phyloP scores from a whole-genome alignment of 2,329 filamentous ascomycete species.

The Fusarium sp. region DNA sequence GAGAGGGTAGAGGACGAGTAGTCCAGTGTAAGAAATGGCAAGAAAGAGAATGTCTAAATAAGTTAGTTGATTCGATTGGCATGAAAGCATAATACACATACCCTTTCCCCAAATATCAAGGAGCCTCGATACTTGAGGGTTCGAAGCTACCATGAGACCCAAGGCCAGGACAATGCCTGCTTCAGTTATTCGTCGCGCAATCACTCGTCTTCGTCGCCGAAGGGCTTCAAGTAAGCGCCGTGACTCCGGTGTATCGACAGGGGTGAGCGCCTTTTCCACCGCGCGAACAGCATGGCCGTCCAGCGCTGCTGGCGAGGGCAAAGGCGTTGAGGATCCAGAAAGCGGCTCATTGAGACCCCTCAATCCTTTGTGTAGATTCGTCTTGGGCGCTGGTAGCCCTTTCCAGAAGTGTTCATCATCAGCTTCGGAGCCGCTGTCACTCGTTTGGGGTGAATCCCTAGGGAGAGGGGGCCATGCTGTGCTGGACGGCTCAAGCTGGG shows the following conservation, averaged over 20 bases:
- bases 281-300: constrained; percentile 55
- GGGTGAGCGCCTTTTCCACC: constrained; percentile 30
- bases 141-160: constrained; percentile 60
- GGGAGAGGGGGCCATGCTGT: constrained; percentile 49
- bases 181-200: constrained; percentile 66
- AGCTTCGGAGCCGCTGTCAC: constrained; percentile 93
- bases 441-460: constrained; percentile 71
- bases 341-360: constrained; percentile 68
- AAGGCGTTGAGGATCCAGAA: constrained; percentile 67
- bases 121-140: constrained; percentile 59
- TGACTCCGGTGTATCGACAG: constrained; percentile 30
- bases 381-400: constrained; percentile 83
- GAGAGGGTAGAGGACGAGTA: constrained; percentile 69
- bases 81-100: constrained; percentile 44
- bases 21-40: constrained; percentile 50
- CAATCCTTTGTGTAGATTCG: constrained; percentile 81
- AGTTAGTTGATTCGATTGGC: background rate
- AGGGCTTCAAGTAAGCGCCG: constrained; percentile 41
- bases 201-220: constrained; percentile 62
- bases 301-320: constrained; percentile 60
- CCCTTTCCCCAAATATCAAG: constrained; percentile 62
- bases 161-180: constrained; percentile 63
- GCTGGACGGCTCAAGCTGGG: constrained; percentile 38
- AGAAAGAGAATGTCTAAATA: constrained; percentile 55
- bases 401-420: constrained; percentile 93